A percentile compares a stretch with the other conserved stretches of the same genome.
Evolutionary conservation across 1,139 yeast genomes (phyloP).

Genomic region (Nematodospora anomalae): DNA sequence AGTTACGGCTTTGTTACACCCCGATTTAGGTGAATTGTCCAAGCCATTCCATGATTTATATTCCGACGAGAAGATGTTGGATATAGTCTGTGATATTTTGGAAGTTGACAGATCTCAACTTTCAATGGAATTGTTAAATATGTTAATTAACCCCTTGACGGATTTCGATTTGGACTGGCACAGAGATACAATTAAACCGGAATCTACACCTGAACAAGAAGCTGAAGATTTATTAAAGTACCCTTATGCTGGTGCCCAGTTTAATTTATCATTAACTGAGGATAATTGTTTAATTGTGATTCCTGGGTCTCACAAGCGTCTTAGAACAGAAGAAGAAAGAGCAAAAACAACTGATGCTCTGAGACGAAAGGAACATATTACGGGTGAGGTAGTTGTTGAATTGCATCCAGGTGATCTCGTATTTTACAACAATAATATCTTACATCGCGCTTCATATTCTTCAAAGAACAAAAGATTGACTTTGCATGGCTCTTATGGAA

Average conservation of each 20-base stretch:
- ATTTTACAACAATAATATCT: slow-evolving; percentile 53
- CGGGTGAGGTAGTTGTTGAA: slow-evolving; percentile 43
- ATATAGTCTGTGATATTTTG: slow-evolving; percentile 46
- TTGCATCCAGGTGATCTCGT: slow-evolving; percentile 56
- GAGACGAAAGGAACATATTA: slow-evolving; percentile 37
- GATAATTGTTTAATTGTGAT: slow-evolving; percentile 53
- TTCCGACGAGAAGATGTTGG: slow-evolving; percentile 42
- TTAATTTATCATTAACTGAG: slow-evolving; percentile 51
- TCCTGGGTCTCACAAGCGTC: slow-evolving; percentile 51
- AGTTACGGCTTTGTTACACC: slow-evolving; percentile 50
- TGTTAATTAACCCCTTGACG: slow-evolving; percentile 57
- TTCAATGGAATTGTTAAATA: slow-evolving; percentile 55
- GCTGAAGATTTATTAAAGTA: slow-evolving; percentile 35
- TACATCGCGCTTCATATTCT: slow-evolving; percentile 51
- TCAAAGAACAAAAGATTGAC: slow-evolving; percentile 46
- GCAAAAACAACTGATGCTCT: slow-evolving; percentile 36
- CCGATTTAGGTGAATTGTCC: slow-evolving; percentile 43
- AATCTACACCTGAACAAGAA: slow-evolving; percentile 49
- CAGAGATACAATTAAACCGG: slow-evolving; percentile 54
- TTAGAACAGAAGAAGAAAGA: slow-evolving; percentile 50
- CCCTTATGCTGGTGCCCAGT: slow-evolving; percentile 56
- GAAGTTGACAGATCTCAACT: slow-evolving; percentile 38
- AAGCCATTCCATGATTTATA: slow-evolving; percentile 47
- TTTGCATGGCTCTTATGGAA: slow-evolving; percentile 57
- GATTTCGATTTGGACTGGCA: slow-evolving; percentile 61